Conservation (phyloP, 495 filamentous ascomycete genomes). For the Halenospora varia region DNA sequence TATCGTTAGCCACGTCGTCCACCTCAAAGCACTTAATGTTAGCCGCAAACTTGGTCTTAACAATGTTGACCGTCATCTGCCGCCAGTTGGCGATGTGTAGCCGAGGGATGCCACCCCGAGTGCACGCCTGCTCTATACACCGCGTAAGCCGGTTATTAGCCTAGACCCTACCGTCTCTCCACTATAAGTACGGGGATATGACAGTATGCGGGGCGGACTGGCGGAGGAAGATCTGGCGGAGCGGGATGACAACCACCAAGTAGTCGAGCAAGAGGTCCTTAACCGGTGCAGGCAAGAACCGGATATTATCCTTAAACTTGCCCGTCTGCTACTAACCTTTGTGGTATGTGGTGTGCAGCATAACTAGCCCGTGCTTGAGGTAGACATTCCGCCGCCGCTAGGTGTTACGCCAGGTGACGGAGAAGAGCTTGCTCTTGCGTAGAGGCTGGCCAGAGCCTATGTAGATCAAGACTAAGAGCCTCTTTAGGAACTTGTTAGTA, state of each 20-base stretch:
- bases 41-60: conserved; percentile 5
- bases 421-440: conserved; percentile 7
- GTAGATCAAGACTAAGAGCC: neutral
- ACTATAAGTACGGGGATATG: conserved; percentile 6
- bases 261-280: conserved; percentile 6
- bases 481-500: neutral
- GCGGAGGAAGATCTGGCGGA: conserved; percentile 5
- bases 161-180: conserved; percentile 1
- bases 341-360: conserved; percentile 8
- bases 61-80: conserved; percentile 2
- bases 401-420: conserved; percentile 10
- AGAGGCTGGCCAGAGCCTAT: neutral
- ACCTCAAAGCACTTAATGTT: conserved; percentile 4
- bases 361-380: conserved; percentile 7
- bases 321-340: conserved; percentile 6
- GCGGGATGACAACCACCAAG: neutral
- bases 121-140: conserved; percentile 3
- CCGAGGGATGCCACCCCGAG: neutral
- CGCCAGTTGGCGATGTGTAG: neutral
- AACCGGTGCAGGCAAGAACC: conserved; percentile 3
- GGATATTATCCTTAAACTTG: conserved; percentile 11
- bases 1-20: neutral
- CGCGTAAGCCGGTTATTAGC: conserved; percentile 4
- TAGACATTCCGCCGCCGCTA: neutral
- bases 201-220: neutral